These are phyloP conservation scores for Melampsora larici-populina DNA, from an alignment of 1,284 basidiomycete genomes.

Conservation along the genomic window DNA sequence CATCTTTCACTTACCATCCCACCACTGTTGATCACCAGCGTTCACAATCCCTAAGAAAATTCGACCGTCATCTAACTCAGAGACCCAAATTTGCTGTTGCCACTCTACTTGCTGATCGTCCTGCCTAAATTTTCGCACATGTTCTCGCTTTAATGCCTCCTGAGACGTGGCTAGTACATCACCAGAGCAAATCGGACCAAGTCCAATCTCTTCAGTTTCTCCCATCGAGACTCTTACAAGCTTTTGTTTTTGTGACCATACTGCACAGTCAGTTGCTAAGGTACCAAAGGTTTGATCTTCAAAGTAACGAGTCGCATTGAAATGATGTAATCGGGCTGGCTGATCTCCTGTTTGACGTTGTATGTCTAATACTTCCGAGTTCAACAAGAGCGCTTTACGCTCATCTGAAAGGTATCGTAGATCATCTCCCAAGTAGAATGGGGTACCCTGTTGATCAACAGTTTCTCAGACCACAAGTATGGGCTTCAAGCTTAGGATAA, in stretches of 20 bases:
- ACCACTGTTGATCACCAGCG: conserved; percentile 22
- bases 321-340: neutral
- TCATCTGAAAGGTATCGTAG: conserved; percentile 10
- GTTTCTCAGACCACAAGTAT: neutral
- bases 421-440: conserved; percentile 40
- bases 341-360: conserved; percentile 14
- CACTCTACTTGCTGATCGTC: conserved; percentile 5
- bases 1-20: conserved; percentile 26
- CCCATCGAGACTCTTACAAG: conserved; percentile 14
- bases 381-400: conserved; percentile 23
- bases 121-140: neutral
- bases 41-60: conserved; percentile 31
- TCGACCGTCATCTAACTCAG: conserved; percentile 16
- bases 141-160: neutral
- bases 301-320: conserved; percentile 3
- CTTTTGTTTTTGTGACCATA: conserved; percentile 17
- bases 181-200: conserved; percentile 1
- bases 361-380: conserved; percentile 26
- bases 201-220: conserved; percentile 5
- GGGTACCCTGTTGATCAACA: conserved; percentile 16
- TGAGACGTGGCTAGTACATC: neutral
- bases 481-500: neutral
- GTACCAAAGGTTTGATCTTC: neutral
- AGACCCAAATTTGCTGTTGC: conserved; percentile 33
- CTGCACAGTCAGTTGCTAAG: conserved; percentile 13